Evolutionary conservation across 2,329 filamentous ascomycete genomes (phyloP), one percentile per base, ranked within the genome.

Genomic region (Podosphaera xanthii): DNA sequence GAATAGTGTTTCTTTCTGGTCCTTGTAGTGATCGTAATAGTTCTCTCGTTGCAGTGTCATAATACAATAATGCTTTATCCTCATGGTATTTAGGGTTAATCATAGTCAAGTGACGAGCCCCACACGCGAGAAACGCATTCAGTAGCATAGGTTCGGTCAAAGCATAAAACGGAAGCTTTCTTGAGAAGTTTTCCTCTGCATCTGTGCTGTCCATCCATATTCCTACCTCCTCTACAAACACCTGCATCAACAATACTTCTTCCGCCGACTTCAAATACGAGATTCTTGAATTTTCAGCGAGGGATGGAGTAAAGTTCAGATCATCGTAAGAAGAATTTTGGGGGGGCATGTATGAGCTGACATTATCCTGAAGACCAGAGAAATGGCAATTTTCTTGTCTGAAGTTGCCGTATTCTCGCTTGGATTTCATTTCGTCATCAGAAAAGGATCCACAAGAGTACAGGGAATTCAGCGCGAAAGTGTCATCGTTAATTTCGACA

Each of bases 151-250:
- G 84, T 60, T 92, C 87, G 59, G 82, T 79, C 33, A 95, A 74
- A 0, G 89, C 83, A 65, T 91, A 80, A 65, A 88, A 89, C 0
- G 91, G 89, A n/a, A 96, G 75, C 22, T 87, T 74, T 55, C 85
- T 79, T 33, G 87, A 87, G 69, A 96, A 96, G 73, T 94, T 86
- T 72, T 91, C 91, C 63, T 83, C 77, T 40, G 81, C 77, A 72
- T 94, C 87, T 74, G 96, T 82, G 49, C 83, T 87, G 71, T 96
- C 91, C 87, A 97, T 94, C 88, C 91, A 96, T 2, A 88, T 71
- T 0, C 85, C 89, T 1, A 97, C 87, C 64, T 95, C 86, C 67
- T 94, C 86, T 5, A 94, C 84, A 69, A 94, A 97, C 0, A 89
- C 83, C 69, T 94, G 87, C 84, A 96, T 87, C 68, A 89, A 89